phyloP scores from a whole-genome alignment of 1,139 yeast species.

The Arxiozyma slooffiae region DNA sequence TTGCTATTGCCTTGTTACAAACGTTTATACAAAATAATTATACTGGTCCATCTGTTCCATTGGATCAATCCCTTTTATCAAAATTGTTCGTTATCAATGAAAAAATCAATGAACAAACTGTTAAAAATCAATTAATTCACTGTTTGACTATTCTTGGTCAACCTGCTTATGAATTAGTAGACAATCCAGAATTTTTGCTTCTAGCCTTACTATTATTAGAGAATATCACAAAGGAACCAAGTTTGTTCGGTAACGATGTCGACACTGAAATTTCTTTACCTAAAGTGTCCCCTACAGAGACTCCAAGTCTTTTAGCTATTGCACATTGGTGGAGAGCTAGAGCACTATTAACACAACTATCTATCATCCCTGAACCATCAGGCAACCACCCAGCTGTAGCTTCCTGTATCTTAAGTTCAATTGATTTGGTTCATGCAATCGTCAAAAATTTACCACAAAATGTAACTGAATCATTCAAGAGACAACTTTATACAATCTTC shows the following conservation, averaged over 20 bases:
- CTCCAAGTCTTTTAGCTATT: slow-evolving; percentile 35
- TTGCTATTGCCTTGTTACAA: slow-evolving; percentile 54
- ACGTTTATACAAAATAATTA: slow-evolving; percentile 65
- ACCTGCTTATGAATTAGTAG: slow-evolving; percentile 49
- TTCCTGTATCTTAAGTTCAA: slow-evolving; percentile 26
- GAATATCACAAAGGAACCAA: slow-evolving; percentile 31
- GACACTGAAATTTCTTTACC: slow-evolving; percentile 22
- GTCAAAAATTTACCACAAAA: slow-evolving; percentile 23
- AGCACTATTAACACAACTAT: slow-evolving; percentile 51
- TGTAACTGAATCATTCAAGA: slow-evolving; percentile 22
- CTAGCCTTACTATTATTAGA: slow-evolving; percentile 46
- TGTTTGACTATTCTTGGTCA: slow-evolving; percentile 51
- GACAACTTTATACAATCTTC: slow-evolving; percentile 39
- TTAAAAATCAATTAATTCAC: slow-evolving; percentile 29
- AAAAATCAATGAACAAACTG: slow-evolving; percentile 10
- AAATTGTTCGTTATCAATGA: neutral
- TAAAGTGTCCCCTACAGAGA: slow-evolving; percentile 20
- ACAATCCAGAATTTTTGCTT: slow-evolving; percentile 45
- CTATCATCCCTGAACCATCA: slow-evolving; percentile 52
- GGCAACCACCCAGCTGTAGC: slow-evolving; percentile 33
- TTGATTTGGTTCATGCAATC: slow-evolving; percentile 23
- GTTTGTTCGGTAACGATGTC: slow-evolving; percentile 26
- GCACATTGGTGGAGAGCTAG: slow-evolving; percentile 68
- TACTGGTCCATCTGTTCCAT: slow-evolving; percentile 66
- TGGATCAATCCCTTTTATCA: slow-evolving; percentile 23